Conservation (phyloP, 805 yeast species). For the Kodamaea kakaduensis region DNA sequence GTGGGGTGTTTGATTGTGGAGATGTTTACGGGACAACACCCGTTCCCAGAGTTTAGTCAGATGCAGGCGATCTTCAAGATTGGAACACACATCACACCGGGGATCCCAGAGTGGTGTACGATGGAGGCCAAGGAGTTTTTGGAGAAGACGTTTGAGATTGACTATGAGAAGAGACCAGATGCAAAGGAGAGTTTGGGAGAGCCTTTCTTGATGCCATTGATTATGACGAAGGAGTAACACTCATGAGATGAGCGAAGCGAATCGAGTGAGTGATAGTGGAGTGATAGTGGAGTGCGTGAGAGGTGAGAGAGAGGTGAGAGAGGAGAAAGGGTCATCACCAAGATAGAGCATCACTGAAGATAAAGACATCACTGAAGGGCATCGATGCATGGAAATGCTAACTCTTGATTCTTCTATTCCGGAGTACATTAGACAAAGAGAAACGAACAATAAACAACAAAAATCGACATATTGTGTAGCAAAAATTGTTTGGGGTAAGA, state of each 20-base stretch:
- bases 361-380: too few species aligned
- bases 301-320: neutral
- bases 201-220: constrained; percentile 51
- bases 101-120: constrained; percentile 70
- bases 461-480: too few species aligned
- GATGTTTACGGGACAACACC: constrained; percentile 95
- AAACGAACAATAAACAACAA: too few species aligned
- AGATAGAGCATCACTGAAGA: too few species aligned
- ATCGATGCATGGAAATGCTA: too few species aligned
- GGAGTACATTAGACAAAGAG: too few species aligned
- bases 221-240: constrained; percentile 21
- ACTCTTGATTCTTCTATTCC: too few species aligned
- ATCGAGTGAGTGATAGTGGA: neutral
- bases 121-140: constrained; percentile 66
- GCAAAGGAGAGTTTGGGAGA: constrained; percentile 68
- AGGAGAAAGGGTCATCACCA: too few species aligned
- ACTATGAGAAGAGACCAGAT: constrained; percentile 67
- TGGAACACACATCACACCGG: constrained; percentile 82
- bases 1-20: constrained; percentile 92
- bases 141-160: constrained; percentile 64
- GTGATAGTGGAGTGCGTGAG: neutral
- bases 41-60: constrained; percentile 90
- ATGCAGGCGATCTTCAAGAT: constrained; percentile 96
- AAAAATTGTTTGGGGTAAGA: too few species aligned
- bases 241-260: neutral